Percentiles rank a stretch among this genome's conserved stretches.
phyloP scores from a whole-genome alignment of 179 eudicot genomes.

The Camellia oleifera region DNA sequence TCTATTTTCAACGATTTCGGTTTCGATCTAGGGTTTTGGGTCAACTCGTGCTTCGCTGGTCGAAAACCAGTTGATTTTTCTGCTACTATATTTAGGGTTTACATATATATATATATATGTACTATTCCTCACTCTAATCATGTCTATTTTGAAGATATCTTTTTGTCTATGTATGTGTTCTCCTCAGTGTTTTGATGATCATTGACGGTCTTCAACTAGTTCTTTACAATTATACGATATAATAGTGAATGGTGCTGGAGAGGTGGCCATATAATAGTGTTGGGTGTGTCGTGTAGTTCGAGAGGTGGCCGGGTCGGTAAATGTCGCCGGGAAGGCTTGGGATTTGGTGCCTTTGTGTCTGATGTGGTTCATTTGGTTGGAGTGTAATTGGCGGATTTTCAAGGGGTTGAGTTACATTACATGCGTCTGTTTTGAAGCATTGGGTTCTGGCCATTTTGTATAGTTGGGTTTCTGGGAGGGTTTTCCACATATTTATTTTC shows the following conservation, averaged over 20 bases:
- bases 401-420: too few relatives aligned
- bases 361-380: too few relatives aligned
- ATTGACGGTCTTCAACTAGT: not conserved
- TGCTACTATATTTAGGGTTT: not conserved
- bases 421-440: too few relatives aligned
- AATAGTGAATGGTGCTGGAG: not conserved
- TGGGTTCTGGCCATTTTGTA: too few relatives aligned
- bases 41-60: not conserved
- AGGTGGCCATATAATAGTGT: too few relatives aligned
- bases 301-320: too few relatives aligned
- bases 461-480: too few relatives aligned
- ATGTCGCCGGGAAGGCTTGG: too few relatives aligned
- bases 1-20: not conserved
- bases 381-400: too few relatives aligned
- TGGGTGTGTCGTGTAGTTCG: too few relatives aligned
- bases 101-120: not conserved
- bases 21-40: slow-evolving; percentile 22
- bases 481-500: too few relatives aligned
- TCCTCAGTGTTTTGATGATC: not conserved
- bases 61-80: not conserved
- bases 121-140: not conserved
- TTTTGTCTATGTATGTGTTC: not conserved
- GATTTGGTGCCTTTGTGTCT: too few relatives aligned
- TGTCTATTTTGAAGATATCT: not conserved
- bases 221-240: not conserved